Percentiles rank a stretch among this genome's conserved stretches.
Evolutionary conservation across 441 rosid species (phyloP).

Genomic region (Aquilaria agallochum): DNA sequence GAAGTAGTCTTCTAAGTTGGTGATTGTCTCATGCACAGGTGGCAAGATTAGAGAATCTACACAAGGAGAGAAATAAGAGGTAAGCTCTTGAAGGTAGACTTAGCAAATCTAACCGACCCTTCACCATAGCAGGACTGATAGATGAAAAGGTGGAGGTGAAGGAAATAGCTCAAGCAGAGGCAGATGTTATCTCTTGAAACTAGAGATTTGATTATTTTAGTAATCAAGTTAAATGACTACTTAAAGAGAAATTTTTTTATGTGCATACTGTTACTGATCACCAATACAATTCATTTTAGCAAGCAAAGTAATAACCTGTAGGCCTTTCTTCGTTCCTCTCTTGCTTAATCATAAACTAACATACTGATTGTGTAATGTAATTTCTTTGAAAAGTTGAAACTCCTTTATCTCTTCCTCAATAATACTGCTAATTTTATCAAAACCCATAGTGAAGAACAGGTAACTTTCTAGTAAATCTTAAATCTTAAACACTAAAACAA

Average conservation of each 20-base stretch:
- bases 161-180: slow-evolving; percentile 65
- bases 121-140: slow-evolving; percentile 13
- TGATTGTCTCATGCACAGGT: slow-evolving; percentile 33
- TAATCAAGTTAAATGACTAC: slow-evolving; percentile 42
- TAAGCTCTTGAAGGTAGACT: slow-evolving; percentile 65
- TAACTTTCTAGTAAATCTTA: too few relatives aligned
- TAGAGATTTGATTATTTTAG: slow-evolving; percentile 62
- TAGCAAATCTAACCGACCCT: slow-evolving; percentile 14
- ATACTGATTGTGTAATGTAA: too few relatives aligned
- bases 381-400: too few relatives aligned
- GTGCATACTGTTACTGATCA: slow-evolving; percentile 20
- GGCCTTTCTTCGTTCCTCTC: slow-evolving; percentile 2
- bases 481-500: too few relatives aligned
- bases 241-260: slow-evolving; percentile 30
- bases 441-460: too few relatives aligned
- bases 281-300: slow-evolving; percentile 21
- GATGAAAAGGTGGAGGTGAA: slow-evolving; percentile 54
- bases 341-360: too few relatives aligned
- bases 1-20: too few relatives aligned
- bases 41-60: slow-evolving; percentile 80
- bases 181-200: slow-evolving; percentile 56
- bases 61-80: slow-evolving; percentile 66
- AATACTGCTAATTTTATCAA: too few relatives aligned
- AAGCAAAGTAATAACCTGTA: slow-evolving; percentile 42
- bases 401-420: too few relatives aligned